Conservation (phyloP, 805 yeast species). For the Candida sithepensis region DNA sequence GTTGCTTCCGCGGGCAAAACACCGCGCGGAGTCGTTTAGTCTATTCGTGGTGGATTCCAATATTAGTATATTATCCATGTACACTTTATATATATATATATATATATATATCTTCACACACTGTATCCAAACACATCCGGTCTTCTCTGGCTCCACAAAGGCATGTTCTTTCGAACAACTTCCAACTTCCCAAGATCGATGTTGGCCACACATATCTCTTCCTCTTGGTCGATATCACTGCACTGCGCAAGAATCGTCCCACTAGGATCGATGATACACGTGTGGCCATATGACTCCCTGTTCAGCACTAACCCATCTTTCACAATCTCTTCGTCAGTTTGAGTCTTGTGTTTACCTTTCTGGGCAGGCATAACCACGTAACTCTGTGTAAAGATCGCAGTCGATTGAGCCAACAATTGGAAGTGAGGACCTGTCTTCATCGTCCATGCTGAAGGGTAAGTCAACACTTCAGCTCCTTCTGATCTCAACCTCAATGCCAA, state of each 20-base stretch:
- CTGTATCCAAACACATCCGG: constrained; percentile 52
- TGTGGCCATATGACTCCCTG: constrained; percentile 82
- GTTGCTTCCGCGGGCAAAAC: background rate
- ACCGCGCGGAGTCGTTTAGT: constrained; percentile 2
- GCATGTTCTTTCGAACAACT: constrained; percentile 65
- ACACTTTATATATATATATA: background rate
- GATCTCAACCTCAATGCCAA: constrained; percentile 60
- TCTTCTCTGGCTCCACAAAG: constrained; percentile 70
- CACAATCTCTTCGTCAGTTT: constrained; percentile 35
- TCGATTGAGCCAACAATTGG: constrained; percentile 70
- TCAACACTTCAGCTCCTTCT: constrained; percentile 69
- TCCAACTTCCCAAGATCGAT: constrained; percentile 50
- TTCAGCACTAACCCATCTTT: constrained; percentile 28
- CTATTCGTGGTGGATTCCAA: background rate
- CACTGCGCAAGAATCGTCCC: constrained; percentile 69
- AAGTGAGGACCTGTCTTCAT: constrained; percentile 93
- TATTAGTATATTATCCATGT: background rate
- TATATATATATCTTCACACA: constrained; percentile 15
- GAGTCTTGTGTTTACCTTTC: constrained; percentile 67
- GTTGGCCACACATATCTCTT: constrained; percentile 57
- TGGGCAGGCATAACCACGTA: constrained; percentile 90
- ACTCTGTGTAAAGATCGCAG: constrained; percentile 87
- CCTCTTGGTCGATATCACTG: constrained; percentile 38
- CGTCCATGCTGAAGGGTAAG: constrained; percentile 93
- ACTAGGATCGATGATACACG: constrained; percentile 89